Evolutionary conservation across 768 basidiomycete species (phyloP), one percentile per base, ranked within the genome.

Genomic region (Lactifluus subvellereus): DNA sequence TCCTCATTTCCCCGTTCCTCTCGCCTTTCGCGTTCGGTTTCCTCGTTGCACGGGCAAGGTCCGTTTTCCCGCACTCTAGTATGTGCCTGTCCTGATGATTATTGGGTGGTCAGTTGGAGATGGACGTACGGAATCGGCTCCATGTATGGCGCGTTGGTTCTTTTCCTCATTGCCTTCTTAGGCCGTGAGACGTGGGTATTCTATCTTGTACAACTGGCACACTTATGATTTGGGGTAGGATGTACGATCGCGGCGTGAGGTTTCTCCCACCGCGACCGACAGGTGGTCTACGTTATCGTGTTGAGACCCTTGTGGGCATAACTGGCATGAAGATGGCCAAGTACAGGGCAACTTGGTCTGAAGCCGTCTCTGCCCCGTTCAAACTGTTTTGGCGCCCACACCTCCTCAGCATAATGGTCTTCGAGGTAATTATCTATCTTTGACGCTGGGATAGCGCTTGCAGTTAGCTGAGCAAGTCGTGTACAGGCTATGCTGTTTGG

Each of bases 11-110:
- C 14, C 84, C 82, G 10, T 84, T 84, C 75, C 68, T 83, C 10
- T 85, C 84, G 2, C 87, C 87, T 0, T 87, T 86, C 68, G 77
- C 81, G 0, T 84, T 87, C 64, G 86, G 87, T 4, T 89, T 87
- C 76, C 75, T 88, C 5, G 83, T 84, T 3, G 85, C 84, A 0
- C 76, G 81, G 6, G 77, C 80, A 18, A 77, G 74, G 70, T 77
- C 54, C 47, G 70, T 61, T 14, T 7, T 62, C 67, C 20, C 62
- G 57, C 20, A 7, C 38, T 14, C 1, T 27, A 5, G 30, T 13
- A 37, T 14, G 8, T 2, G 30, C 14, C 1, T 32, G 47, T 40
- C 2, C 40, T 54, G 20, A 45, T 38, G 51, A 51, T n/a, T 16
- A 22, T 35, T 1, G 10, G 35, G 11, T n/a, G 38, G 9, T 45